Evolutionary conservation across 2,329 filamentous ascomycete genomes (phyloP).

Genomic region (Dactylellina leptospora): DNA sequence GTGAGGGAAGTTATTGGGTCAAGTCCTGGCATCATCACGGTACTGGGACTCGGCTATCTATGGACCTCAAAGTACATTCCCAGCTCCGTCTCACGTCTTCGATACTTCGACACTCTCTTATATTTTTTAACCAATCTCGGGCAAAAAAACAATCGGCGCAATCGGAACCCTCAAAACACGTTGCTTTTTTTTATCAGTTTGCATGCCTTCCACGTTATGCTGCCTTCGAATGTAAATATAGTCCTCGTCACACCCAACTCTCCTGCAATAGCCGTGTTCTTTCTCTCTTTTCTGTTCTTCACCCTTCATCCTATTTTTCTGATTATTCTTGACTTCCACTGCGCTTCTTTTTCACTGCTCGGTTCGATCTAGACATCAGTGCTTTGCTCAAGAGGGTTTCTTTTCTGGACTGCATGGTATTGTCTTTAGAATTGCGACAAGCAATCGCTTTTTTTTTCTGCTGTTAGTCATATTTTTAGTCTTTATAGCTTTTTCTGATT

Average conservation of each 20-base stretch:
- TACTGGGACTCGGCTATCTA: no score
- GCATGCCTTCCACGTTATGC: no score
- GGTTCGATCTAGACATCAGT: conserved; percentile 29
- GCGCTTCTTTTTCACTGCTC: neutral
- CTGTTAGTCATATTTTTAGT: neutral
- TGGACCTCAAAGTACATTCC: no score
- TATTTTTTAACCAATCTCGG: conserved; percentile 37
- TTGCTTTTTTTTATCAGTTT: conserved; percentile 19
- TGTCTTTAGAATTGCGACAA: conserved; percentile 14
- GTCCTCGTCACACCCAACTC: neutral
- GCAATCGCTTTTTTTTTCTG: neutral
- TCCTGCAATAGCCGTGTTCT: neutral
- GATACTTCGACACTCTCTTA: conserved; percentile 9
- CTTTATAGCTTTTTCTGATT: conserved; percentile 1
- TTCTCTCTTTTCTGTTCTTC: neutral
- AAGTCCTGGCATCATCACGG: no score
- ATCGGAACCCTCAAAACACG: conserved; percentile 31
- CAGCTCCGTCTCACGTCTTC: no score
- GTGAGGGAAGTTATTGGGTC: neutral
- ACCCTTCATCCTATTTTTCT: neutral
- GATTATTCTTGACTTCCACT: neutral
- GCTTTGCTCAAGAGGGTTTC: conserved; percentile 7
- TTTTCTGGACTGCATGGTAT: neutral
- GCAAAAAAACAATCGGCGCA: conserved; percentile 50
- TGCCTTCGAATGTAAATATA: conserved; percentile 37